Conservation (phyloP, 2,329 filamentous ascomycete genomes). For the Xylariaceae sp. region DNA sequence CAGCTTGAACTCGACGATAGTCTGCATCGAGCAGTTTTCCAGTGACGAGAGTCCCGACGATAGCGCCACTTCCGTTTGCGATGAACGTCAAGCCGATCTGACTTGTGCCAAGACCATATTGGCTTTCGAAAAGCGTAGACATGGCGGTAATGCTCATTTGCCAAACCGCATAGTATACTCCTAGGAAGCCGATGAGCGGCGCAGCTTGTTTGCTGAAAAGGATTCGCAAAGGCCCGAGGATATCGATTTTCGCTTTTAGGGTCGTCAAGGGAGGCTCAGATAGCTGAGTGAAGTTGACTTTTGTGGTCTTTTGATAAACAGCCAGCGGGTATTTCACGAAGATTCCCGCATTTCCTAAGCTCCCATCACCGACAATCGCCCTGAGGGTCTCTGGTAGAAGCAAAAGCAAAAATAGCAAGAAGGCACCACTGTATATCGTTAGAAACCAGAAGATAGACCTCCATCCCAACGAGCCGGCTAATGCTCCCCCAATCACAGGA, state of each 20-base stretch:
- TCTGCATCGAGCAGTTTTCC: conserved; percentile 51
- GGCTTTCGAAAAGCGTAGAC: conserved; percentile 43
- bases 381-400: conserved; percentile 45
- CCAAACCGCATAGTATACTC: conserved; percentile 50
- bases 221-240: conserved; percentile 44
- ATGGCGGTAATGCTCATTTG: conserved; percentile 53
- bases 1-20: conserved; percentile 41
- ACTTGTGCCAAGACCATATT: conserved; percentile 40
- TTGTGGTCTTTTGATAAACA: conserved; percentile 32
- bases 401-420: conserved; percentile 37
- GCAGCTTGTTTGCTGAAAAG: conserved; percentile 41
- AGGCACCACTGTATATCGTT: conserved; percentile 37
- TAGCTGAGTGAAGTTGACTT: conserved; percentile 18
- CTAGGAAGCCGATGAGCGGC: conserved; percentile 44
- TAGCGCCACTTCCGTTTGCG: conserved; percentile 51
- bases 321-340: conserved; percentile 29
- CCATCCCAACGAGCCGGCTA: conserved; percentile 50
- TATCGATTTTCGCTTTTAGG: conserved; percentile 36
- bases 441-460: conserved; percentile 53
- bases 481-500: conserved; percentile 50
- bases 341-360: conserved; percentile 15
- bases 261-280: conserved; percentile 6
- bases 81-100: conserved; percentile 50
- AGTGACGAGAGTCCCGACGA: conserved; percentile 47
- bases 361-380: conserved; percentile 42